Base-by-base conservation (phyloP, 176 grass and related monocot species). In the Poa annua region DNA sequence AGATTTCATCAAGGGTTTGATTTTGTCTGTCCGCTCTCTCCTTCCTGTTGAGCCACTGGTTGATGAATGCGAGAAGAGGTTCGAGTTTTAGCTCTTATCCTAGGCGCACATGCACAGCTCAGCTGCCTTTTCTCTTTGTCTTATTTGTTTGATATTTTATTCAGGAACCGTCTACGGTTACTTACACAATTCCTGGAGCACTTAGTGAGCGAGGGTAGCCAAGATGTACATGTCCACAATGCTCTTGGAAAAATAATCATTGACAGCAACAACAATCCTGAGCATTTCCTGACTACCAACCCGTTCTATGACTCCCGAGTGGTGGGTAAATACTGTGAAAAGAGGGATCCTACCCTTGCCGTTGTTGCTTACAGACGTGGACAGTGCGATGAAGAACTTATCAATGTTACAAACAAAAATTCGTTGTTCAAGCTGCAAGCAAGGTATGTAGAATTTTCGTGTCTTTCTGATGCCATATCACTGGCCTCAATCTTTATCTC, bases 1-100 rank as follows among this genome's bases (percentile, higher is more conserved):
- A 91, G 96, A 98, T 91, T 98, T 98, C 24, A 98, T 98, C 11
- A 98, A 98, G 83, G 96, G 96, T 48, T 88, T 98, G 77, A 98
- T 98, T 85, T 91, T 98, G 39, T 98, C 92, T 82, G 96, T 98
- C 29, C 96, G 92, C 20, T 95, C 96, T 73, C 92, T 95, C 36
- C 92, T 98, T 75, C 92, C 92, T 36, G 96, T 98, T 44, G 96
- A 98, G 89, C 96, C 92, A 50, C 85, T 98, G 14, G 96, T 98
- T 44, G 96, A 89, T 83, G 96, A 98, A 84, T 98, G 96, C 11
- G 96, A 98, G 92, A 98, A 98, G 86, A 95, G 92, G 92, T 94
- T 80, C 76, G 78, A 24, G 47, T 77, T 49, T 63, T 54, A 61
- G 17, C 17, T 74, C 25, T 74, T 83, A 48, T 48, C 42, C 14